Evolutionary conservation across 2,329 filamentous ascomycete genomes (phyloP).

Genomic region (Fusarium keratoplasticum): DNA sequence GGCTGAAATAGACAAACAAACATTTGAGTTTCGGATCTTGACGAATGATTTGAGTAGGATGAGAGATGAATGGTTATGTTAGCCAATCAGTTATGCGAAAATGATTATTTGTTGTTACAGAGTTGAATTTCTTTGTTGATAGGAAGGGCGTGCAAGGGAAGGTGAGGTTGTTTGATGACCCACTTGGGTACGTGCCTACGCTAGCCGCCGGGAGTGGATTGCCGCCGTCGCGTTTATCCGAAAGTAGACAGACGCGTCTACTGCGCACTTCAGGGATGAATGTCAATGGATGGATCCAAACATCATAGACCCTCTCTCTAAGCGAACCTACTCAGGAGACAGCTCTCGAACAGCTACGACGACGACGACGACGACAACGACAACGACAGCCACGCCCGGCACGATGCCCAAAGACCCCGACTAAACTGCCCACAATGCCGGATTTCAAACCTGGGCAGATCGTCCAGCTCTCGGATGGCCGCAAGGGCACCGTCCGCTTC

Average conservation of each 20-base stretch:
- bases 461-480: constrained; percentile 83
- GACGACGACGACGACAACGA: constrained; percentile 7
- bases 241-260: constrained; percentile 42
- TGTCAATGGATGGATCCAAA: constrained; percentile 15
- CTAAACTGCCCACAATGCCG: constrained; percentile 54
- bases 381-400: constrained; percentile 28
- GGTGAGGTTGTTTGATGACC: constrained; percentile 1
- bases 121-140: constrained; percentile 3
- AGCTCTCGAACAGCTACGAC: constrained; percentile 7
- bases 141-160: constrained; percentile 4
- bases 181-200: constrained; percentile 24
- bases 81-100: background rate
- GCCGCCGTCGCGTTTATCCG: constrained; percentile 46
- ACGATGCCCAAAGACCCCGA: constrained; percentile 49
- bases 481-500: constrained; percentile 82
- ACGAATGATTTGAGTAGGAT: background rate
- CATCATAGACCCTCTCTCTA: constrained; percentile 14
- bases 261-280: constrained; percentile 13
- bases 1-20: background rate
- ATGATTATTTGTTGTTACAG: background rate
- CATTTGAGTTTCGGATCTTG: background rate
- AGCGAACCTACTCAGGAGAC: constrained; percentile 37
- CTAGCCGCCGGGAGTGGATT: constrained; percentile 30
- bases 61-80: background rate
- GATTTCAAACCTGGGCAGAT: constrained; percentile 76